Percentiles rank a stretch among this genome's conserved stretches.
Conservation (phyloP, 192 early-diverging fungal genomes). For the Linnemannia elongata region DNA sequence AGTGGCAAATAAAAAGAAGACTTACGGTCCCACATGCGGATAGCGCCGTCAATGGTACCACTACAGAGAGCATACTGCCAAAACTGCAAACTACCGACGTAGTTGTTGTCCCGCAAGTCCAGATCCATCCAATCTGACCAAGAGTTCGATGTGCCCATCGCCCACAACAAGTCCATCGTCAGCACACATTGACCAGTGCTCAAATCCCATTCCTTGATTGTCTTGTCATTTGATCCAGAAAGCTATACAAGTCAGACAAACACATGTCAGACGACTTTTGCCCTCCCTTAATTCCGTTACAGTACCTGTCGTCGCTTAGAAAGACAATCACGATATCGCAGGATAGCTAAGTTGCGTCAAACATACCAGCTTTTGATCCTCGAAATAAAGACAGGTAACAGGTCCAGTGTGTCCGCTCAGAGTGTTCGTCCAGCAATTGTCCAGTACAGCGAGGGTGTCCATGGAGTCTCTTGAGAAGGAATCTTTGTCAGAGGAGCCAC, state of each 20-base stretch:
- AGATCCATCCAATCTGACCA: constrained; percentile 47
- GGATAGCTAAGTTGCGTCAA: constrained; percentile 11
- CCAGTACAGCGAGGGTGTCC: constrained; percentile 20
- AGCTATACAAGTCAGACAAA: constrained; percentile 60
- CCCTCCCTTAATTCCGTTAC: neutral
- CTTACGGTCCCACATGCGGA: constrained; percentile 84
- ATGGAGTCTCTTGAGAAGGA: constrained; percentile 24
- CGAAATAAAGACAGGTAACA: constrained; percentile 66
- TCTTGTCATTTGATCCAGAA: constrained; percentile 81
- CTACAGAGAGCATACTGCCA: constrained; percentile 80
- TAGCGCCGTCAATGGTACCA: constrained; percentile 78
- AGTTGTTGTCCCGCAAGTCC: constrained; percentile 57
- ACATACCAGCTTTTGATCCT: constrained; percentile 65
- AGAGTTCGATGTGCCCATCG: constrained; percentile 52
- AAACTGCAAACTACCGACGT: constrained; percentile 80
- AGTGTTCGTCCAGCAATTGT: constrained; percentile 51
- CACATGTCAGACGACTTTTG: neutral
- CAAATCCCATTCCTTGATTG: constrained; percentile 86
- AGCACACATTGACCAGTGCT: constrained; percentile 72
- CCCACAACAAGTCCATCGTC: constrained; percentile 80
- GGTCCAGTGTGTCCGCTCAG: constrained; percentile 62
- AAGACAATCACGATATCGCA: neutral
- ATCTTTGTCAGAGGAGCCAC: constrained; percentile 19
- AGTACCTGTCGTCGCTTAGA: constrained; percentile 28
- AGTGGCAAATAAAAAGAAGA: neutral